Percentiles rank a stretch among this genome's conserved stretches.
phyloP scores from a whole-genome alignment of 1,139 yeast genomes.

The Hansenula lynferdii region DNA sequence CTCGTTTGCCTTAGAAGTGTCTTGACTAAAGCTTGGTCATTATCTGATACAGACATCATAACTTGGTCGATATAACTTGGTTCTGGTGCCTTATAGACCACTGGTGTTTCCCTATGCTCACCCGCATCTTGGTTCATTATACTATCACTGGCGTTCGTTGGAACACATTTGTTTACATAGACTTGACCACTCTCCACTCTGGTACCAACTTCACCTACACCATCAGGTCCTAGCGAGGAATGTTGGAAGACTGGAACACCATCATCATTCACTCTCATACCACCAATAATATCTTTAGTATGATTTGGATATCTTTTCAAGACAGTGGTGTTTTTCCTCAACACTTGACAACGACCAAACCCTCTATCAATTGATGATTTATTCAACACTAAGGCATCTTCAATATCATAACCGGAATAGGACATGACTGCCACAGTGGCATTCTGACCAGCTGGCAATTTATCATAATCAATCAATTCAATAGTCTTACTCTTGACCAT shows the following conservation, averaged over 20 bases:
- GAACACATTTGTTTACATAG: slow-evolving; percentile 88
- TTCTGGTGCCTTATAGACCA: slow-evolving; percentile 89
- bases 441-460: slow-evolving; percentile 97
- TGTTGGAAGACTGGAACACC: slow-evolving; percentile 85
- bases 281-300: slow-evolving; percentile 84
- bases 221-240: slow-evolving; percentile 86
- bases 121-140: slow-evolving; percentile 43
- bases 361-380: slow-evolving; percentile 95
- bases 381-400: slow-evolving; percentile 94
- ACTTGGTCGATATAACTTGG: slow-evolving; percentile 95
- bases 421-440: slow-evolving; percentile 99
- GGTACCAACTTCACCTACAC: slow-evolving; percentile 95
- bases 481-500: slow-evolving; percentile 98
- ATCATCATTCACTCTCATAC: slow-evolving; percentile 81
- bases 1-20: slow-evolving; percentile 92
- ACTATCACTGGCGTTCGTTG: slow-evolving; percentile 79
- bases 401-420: slow-evolving; percentile 98
- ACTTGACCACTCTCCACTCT: slow-evolving; percentile 90
- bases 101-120: slow-evolving; percentile 84
- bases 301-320: slow-evolving; percentile 92
- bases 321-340: slow-evolving; percentile 85
- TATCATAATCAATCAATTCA: slow-evolving; percentile 91
- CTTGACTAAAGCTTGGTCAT: slow-evolving; percentile 90
- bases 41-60: slow-evolving; percentile 94
- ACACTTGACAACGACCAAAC: slow-evolving; percentile 97